A percentile compares a stretch with the other conserved stretches of the same genome.
These are phyloP conservation scores for Globisporangium alternatum DNA, from an alignment of 352 stramenopile genomes.

Conservation along the genomic window DNA sequence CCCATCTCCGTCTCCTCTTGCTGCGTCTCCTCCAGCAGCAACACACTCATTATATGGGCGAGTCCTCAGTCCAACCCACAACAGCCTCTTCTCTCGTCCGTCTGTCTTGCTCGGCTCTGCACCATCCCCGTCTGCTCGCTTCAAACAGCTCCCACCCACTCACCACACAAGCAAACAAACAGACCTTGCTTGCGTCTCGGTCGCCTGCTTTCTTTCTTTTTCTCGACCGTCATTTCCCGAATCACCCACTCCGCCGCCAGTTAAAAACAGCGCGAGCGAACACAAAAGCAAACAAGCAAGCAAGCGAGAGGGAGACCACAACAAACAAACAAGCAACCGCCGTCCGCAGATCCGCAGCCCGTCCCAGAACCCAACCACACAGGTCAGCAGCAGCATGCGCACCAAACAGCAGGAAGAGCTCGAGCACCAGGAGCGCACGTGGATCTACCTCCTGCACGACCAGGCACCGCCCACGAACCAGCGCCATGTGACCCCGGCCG, in stretches of 20 bases:
- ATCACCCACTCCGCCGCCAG: slow-evolving; percentile 10
- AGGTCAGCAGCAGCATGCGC: slow-evolving; percentile 18
- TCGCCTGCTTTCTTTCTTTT: slow-evolving; percentile 7
- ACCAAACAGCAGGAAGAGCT: slow-evolving; percentile 20
- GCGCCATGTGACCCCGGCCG: slow-evolving; percentile 16
- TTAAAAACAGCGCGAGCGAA: background rate
- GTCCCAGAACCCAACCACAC: background rate
- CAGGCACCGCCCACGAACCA: slow-evolving; percentile 11
- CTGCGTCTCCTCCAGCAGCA: slow-evolving; percentile 9
- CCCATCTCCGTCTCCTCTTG: slow-evolving; percentile 11
- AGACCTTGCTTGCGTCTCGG: slow-evolving; percentile 1
- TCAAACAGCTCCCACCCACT: slow-evolving; percentile 16
- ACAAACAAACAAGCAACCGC: background rate
- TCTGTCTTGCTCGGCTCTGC: background rate
- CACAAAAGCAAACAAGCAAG: background rate
- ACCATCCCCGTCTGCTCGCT: slow-evolving; percentile 11
- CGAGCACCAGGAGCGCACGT: slow-evolving; percentile 19
- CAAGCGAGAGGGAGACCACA: background rate
- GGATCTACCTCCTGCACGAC: slow-evolving; percentile 24
- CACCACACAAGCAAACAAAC: background rate
- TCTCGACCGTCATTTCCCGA: slow-evolving; percentile 13
- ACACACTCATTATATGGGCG: slow-evolving; percentile 8
- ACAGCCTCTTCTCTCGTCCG: slow-evolving; percentile 13
- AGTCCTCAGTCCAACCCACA: slow-evolving; percentile 4
- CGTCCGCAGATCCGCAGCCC: slow-evolving; percentile 3